Percentiles rank a stretch among this genome's conserved stretches.
These are phyloP conservation scores for Cyclanthera cordifolia DNA, from an alignment of 306 rosid genomes.

Conservation along the genomic window DNA sequence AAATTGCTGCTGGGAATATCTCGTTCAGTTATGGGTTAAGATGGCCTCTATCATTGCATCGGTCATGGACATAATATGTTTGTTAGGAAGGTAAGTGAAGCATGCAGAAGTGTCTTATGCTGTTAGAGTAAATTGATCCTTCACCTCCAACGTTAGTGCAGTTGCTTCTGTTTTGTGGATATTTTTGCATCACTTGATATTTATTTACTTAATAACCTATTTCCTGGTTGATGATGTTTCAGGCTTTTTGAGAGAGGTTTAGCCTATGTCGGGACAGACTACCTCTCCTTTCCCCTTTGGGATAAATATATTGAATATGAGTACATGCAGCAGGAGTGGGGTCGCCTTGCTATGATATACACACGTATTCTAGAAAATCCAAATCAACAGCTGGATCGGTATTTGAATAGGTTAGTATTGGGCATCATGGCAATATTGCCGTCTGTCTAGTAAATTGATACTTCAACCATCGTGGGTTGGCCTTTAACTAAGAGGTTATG, in stretches of 20 bases:
- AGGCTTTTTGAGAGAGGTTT: constrained; percentile 97
- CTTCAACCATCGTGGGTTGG: neutral
- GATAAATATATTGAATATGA: constrained; percentile 95
- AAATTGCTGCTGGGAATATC: constrained; percentile 98
- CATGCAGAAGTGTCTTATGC: constrained; percentile 88
- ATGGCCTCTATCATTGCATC: constrained; percentile 98
- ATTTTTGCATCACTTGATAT: constrained; percentile 31
- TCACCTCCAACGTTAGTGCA: constrained; percentile 54
- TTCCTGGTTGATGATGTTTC: constrained; percentile 28
- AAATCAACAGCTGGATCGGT: constrained; percentile 87
- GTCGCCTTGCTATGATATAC: constrained; percentile 71
- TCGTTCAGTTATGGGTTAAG: constrained; percentile 92
- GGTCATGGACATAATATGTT: constrained; percentile 87
- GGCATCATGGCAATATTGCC: neutral
- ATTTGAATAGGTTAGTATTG: constrained; percentile 63
- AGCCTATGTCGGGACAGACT: constrained; percentile 95
- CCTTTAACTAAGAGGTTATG: too few relatives aligned
- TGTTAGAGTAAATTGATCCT: constrained; percentile 85
- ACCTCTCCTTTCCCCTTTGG: constrained; percentile 88
- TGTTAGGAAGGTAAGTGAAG: constrained; percentile 99
- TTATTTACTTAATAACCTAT: constrained; percentile 26
- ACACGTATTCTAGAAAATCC: constrained; percentile 88
- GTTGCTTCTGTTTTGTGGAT: constrained; percentile 51
- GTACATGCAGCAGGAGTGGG: constrained; percentile 97
- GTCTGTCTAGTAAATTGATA: neutral